Percentiles rank a stretch among this genome's conserved stretches.
These are phyloP conservation scores for Termitomyces eurrhizus DNA, from an alignment of 768 basidiomycete genomes.

Conservation along the genomic window DNA sequence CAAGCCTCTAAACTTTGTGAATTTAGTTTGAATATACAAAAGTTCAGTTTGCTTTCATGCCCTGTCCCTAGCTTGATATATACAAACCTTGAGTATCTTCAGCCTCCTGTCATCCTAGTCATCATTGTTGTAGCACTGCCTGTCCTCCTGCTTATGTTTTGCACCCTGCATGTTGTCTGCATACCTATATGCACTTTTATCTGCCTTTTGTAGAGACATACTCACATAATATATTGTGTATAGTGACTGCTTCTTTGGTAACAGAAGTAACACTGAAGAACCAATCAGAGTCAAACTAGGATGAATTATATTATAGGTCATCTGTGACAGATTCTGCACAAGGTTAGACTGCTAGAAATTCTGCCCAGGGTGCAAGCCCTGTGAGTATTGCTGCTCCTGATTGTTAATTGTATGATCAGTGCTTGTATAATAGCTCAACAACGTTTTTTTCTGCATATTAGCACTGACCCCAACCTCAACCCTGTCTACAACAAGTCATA, in stretches of 20 bases:
- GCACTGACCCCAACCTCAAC: background rate
- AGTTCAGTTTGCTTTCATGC: too few species aligned
- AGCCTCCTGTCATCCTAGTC: background rate
- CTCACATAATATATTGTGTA: background rate
- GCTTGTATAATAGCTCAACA: slow-evolving; percentile 6
- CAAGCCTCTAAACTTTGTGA: too few species aligned
- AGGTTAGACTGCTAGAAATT: background rate
- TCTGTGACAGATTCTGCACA: background rate
- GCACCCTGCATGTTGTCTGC: background rate
- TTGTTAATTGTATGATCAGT: background rate
- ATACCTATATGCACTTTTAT: slow-evolving; percentile 29
- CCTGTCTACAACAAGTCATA: background rate
- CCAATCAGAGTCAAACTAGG: background rate
- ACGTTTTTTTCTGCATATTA: slow-evolving; percentile 16
- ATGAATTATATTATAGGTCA: background rate
- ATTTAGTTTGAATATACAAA: too few species aligned
- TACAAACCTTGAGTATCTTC: slow-evolving; percentile 1
- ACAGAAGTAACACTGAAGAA: background rate
- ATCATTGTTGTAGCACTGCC: background rate
- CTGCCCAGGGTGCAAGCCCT: background rate
- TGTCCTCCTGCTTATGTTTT: background rate
- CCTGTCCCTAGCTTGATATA: background rate
- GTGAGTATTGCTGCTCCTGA: background rate
- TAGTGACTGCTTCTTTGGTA: background rate
- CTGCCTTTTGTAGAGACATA: slow-evolving; percentile 11